Base-by-base conservation (phyloP, 2,329 filamentous ascomycete genomes). In the Pezicula neosporulosa region DNA sequence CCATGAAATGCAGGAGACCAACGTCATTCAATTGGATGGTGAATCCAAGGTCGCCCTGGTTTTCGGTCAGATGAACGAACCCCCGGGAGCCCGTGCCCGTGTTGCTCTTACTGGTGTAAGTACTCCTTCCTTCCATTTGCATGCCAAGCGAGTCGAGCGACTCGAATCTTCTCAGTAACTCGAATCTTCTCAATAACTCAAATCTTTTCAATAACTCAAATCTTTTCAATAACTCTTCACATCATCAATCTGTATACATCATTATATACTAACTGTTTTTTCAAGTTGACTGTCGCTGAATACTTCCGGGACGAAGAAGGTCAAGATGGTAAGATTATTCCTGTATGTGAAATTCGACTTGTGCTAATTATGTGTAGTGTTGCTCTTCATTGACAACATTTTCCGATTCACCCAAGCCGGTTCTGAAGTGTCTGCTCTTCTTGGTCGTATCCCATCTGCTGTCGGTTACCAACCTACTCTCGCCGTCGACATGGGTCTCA, bases 11-110 rank as follows among this genome's bases (percentile, higher is more conserved):
- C 94, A 97, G 83, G 93, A 99, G 82, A 99, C 94, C 66, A 90
- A 89, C 72, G 94, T 99, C 84, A 99, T 99, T 78, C 86, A 99
- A 78, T 90, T 99, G 64, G 94, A 99, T 63, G 94, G 94, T 77
- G 93, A 97, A 70, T 97, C 94, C 76, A 99, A 99, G 88, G 94
- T 97, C 81, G 90, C 94, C 61, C 82, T 99, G 66, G 94, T 99
- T 66, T 99, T 99, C 81, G 94, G 94, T 84, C 94, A 99, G 84
- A 99, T 99, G 94, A 99, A 99, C 86, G 94, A 99, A 83, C 94
- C 94, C 74, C 94, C 94, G 61, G 94, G 94, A 84, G 94, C 94
- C 72, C 94, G 94, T 91, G 94, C 94, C 73, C 93, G 94, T 96
- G 94, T 99, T 70, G 94, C 94, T 69, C 87, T 99, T 71, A 99